Evolutionary conservation across 2,329 filamentous ascomycete species (phyloP), one percentile per base, ranked within the genome.

Genomic region (Trichoderma brevicompactum): DNA sequence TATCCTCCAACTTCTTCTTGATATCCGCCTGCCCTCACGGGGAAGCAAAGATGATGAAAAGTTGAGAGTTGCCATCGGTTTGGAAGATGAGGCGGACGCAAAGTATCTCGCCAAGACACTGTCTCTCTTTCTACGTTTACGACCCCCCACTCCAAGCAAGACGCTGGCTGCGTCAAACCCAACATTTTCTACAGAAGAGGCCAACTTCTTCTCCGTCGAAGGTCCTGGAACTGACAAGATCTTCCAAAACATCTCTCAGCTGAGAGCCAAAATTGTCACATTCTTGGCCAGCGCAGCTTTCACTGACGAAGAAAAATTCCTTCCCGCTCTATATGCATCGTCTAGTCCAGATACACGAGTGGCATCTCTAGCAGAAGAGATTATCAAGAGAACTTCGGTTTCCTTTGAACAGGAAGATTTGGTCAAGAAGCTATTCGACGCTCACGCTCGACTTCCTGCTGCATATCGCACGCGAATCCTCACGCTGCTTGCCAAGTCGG

Each of bases 281-380:
- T 88, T 98, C 63, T 80, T 99, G 19, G 88, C 91, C 2, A 97
- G 92, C 72, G 93, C 92, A 5, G 88, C 94, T 7, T 98, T 99
- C 76, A 88, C 81, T 0, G 92, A 97, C 67, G 79, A 87, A 0
- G 92, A 98, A 73, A 88, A 93, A 38, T 92, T 97, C 71, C 76
- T 97, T 12, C 90, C 94, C 0, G 90, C 92, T 0, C 78, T 98
- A 1, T 93, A 91, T 74, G 93, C 94, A 5, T 89, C 92, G 32
- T 89, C 92, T 0, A 94, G 94, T 76, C 81, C 88, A 1, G 95
- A 97, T 69, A 92, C 89, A 41, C 86, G 90, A 8, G 88, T 97
- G 43, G 88, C 91, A 10, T 87, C 90, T n/a, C 80, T 92, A n/a
- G 94, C 92, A 0, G 92, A 97, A 65, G 93, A 97, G 71, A 86